phyloP scores from a whole-genome alignment of 2,329 filamentous ascomycete species.

The Aspergillus chevalieri region DNA sequence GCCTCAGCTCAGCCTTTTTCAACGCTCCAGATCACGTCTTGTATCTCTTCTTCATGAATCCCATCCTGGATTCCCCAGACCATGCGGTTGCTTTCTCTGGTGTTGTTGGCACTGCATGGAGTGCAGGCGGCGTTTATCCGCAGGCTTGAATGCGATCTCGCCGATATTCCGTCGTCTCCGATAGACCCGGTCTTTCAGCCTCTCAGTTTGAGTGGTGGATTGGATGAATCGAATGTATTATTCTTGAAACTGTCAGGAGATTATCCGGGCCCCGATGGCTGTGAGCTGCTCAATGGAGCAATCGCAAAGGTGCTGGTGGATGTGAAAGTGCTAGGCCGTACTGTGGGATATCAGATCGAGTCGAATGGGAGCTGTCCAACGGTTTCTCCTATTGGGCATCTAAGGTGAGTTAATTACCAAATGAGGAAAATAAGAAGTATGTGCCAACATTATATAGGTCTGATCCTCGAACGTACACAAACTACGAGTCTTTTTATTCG shows the following conservation, averaged over 20 bases:
- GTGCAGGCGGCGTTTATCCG: not conserved
- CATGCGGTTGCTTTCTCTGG: not conserved
- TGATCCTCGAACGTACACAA: constrained; percentile 4
- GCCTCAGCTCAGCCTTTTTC: too few relatives aligned
- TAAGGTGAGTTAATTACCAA: not conserved
- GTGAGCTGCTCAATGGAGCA: not conserved
- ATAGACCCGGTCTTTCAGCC: not conserved
- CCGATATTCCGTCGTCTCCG: not conserved
- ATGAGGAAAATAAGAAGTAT: too few relatives aligned
- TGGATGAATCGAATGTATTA: not conserved
- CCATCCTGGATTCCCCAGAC: too few relatives aligned
- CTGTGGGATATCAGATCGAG: not conserved
- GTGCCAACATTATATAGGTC: not conserved
- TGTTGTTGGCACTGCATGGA: not conserved
- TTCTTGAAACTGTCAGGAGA: not conserved
- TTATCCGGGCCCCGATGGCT: not conserved
- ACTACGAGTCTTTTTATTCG: constrained; percentile 3
- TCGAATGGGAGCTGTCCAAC: not conserved
- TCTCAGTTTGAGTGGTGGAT: not conserved
- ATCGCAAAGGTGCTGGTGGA: not conserved
- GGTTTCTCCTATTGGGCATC: not conserved
- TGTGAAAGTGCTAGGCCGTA: not conserved
- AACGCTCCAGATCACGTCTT: too few relatives aligned
- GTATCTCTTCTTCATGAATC: too few relatives aligned
- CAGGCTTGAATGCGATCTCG: not conserved